phyloP scores from a whole-genome alignment of 202 grass and related monocot species.

The Zizania palustris region DNA sequence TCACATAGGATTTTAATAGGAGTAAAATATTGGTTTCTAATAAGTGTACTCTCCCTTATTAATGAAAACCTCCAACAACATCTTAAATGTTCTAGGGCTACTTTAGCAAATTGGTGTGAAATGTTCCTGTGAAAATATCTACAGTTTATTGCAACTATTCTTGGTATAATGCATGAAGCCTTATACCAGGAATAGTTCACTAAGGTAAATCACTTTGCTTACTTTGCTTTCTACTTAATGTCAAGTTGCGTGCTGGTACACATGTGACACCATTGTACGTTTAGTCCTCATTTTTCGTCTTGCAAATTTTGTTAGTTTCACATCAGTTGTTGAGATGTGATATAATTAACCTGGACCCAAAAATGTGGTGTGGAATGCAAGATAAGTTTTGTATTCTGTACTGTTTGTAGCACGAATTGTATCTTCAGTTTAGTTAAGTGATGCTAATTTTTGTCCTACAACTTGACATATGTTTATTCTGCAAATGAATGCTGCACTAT shows the following conservation, averaged over 20 bases:
- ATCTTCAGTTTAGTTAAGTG: slow-evolving; percentile 18
- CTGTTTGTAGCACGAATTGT: slow-evolving; percentile 31
- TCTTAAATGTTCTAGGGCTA: too few species aligned
- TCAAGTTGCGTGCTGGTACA: slow-evolving; percentile 35
- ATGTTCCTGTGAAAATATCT: too few species aligned
- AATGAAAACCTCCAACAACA: too few species aligned
- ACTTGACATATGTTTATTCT: background rate
- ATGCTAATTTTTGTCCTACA: slow-evolving; percentile 4
- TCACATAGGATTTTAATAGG: too few species aligned
- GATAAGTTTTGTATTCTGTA: slow-evolving; percentile 30
- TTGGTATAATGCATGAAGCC: too few species aligned
- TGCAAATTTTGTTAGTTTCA: slow-evolving; percentile 12
- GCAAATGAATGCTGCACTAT: background rate
- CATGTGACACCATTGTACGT: slow-evolving; percentile 18
- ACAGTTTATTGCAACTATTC: too few species aligned
- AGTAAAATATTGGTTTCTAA: too few species aligned
- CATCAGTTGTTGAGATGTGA: slow-evolving; percentile 29
- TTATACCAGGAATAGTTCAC: too few species aligned
- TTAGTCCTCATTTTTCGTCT: background rate
- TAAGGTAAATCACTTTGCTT: too few species aligned
- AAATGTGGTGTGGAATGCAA: slow-evolving; percentile 42
- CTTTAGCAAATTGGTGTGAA: too few species aligned
- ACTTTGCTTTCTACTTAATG: too few species aligned
- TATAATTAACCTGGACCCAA: slow-evolving; percentile 11
- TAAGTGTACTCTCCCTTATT: too few species aligned